phyloP scores from a whole-genome alignment of 2,329 filamentous ascomycete species.

The Tolypocladium tundrense region DNA sequence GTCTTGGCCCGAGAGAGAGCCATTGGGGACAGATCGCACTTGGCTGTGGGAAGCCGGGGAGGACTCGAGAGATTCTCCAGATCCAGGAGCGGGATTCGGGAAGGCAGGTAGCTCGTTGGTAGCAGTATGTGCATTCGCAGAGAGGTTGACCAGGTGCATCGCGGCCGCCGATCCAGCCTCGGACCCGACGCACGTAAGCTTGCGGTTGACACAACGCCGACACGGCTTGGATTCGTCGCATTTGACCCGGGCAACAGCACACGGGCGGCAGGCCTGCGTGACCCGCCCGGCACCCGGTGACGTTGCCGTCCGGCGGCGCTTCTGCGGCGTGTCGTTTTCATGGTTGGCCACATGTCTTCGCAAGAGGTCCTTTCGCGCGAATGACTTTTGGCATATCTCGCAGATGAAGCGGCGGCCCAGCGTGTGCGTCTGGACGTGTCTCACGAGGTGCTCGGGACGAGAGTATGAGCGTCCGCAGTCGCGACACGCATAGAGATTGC shows the following conservation, averaged over 20 bases:
- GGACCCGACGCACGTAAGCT: constrained; percentile 30
- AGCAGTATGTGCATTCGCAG: constrained; percentile 21
- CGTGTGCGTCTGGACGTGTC: constrained; percentile 40
- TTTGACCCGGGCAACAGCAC: constrained; percentile 42
- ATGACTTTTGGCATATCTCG: constrained; percentile 41
- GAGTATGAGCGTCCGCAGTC: constrained; percentile 42
- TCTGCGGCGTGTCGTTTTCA: constrained; percentile 36
- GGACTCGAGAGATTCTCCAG: constrained; percentile 5
- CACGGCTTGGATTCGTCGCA: constrained; percentile 47
- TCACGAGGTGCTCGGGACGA: constrained; percentile 42
- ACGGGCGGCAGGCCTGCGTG: constrained; percentile 41
- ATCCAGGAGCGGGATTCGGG: neutral
- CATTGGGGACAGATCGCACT: constrained; percentile 2
- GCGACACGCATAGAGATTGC: constrained; percentile 37
- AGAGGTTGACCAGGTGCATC: constrained; percentile 33
- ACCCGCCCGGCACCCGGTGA: constrained; percentile 38
- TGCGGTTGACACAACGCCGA: constrained; percentile 36
- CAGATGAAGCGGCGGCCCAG: constrained; percentile 39
- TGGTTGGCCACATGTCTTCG: constrained; percentile 43
- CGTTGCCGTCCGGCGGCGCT: constrained; percentile 33
- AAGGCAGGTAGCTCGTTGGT: constrained; percentile 5
- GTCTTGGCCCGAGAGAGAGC: constrained; percentile 8
- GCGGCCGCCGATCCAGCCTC: constrained; percentile 28
- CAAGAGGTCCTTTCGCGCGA: constrained; percentile 42
- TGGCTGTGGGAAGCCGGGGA: constrained; percentile 12